Base-by-base conservation (phyloP, 164 flowering plant species). In the Echeveria elegans region DNA sequence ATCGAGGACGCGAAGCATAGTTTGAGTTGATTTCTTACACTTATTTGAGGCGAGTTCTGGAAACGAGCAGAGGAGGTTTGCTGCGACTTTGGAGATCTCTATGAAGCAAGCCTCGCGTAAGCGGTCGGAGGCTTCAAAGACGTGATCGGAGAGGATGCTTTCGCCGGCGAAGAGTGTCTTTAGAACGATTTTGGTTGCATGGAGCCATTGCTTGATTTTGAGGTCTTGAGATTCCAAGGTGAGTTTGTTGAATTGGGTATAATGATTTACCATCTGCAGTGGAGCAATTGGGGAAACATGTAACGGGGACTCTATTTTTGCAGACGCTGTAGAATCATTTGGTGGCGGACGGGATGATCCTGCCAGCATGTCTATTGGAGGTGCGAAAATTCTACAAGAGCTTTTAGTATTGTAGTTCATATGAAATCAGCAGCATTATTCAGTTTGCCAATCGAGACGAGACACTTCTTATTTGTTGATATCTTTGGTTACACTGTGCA, bases 341-440 rank as follows among this genome's bases (percentile, higher is more conserved):
- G 90, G 92, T 50, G 93, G 90, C 74, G 97, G 93, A 41, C 73
- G 70, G 65, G 96, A 94, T 82, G 99, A 94, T 80, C 96, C 89
- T 70, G 67, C 86, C 41, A 87, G 99, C 70, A 79, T 87, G 56
- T 84, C 99, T 21, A 77, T 89, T 37, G 99, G 99, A 87, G 99
- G 99, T 94, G 16, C 72, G 32, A 56, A 47, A 53, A 23, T 53
- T 29, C 59, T 53, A 23, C 24, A 24, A 28, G 9, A 56, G 5
- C 6, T 56, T 11, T 26, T 50, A 21, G 12, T 12, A 24, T 24
- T 53, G 16, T 53, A 1, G 18, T 10, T 19, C 61, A 28, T 12
- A 9, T 29, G 23, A 24, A 7, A 24, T 7, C 11, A 52, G 28
- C 59, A 53, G n/a, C n/a, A n/a, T n/a, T n/a, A n/a, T n/a, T n/a